Evolutionary conservation across 306 rosid species (phyloP).

Genomic region (Cucurbita maxima): DNA sequence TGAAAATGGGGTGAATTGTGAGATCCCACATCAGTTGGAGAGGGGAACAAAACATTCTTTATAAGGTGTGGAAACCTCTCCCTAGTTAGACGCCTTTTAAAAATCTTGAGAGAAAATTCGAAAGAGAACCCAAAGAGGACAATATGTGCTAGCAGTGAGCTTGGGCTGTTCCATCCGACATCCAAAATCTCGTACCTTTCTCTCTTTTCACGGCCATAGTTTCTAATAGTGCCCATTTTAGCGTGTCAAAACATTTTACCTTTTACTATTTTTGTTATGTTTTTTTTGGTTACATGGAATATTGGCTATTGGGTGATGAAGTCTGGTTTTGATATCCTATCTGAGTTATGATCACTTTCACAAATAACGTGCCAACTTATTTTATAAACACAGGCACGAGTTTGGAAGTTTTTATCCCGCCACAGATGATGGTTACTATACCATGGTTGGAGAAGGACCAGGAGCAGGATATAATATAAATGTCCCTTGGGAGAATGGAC

Average conservation of each 20-base stretch:
- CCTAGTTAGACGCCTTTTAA: too few species aligned
- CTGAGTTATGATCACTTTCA: constrained; percentile 5
- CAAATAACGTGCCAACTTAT: constrained; percentile 10
- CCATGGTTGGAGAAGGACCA: constrained; percentile 64
- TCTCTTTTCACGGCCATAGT: background rate
- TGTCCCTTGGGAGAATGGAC: constrained; percentile 92
- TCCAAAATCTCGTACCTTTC: background rate
- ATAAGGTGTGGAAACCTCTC: too few species aligned
- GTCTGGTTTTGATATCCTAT: background rate
- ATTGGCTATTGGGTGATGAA: background rate
- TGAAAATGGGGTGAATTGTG: too few species aligned
- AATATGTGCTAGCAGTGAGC: too few species aligned
- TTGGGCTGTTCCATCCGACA: background rate
- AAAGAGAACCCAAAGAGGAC: too few species aligned
- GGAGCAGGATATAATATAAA: constrained; percentile 85
- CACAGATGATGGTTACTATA: constrained; percentile 55
- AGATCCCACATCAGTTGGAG: too few species aligned
- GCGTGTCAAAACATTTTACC: background rate
- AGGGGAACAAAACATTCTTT: too few species aligned
- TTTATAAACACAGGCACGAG: constrained; percentile 56
- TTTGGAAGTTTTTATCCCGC: constrained; percentile 77
- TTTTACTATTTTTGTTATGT: background rate
- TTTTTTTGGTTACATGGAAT: background rate
- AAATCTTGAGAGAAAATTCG: too few species aligned
- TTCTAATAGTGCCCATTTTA: background rate